Conservation (phyloP, 768 basidiomycete species). For the Hericium erinaceus region DNA sequence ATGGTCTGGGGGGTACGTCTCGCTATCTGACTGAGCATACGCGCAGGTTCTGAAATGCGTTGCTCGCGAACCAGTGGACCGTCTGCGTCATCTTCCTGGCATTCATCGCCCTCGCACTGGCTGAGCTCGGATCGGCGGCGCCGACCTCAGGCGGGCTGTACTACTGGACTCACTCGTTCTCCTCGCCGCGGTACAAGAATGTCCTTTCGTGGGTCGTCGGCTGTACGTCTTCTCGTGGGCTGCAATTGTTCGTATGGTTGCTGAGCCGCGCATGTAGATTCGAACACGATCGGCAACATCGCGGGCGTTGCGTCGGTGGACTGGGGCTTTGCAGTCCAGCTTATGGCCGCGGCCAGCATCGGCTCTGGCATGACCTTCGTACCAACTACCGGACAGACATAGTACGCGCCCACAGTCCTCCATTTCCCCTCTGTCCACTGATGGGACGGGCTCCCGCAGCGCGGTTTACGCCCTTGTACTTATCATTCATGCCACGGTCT, state of each 20-base stretch:
- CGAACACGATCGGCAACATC: conserved; percentile 29
- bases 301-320: conserved; percentile 28
- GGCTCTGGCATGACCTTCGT: conserved; percentile 25
- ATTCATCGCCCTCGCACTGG: conserved; percentile 26
- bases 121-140: conserved; percentile 25
- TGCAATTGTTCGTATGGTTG: background rate
- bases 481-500: conserved; percentile 43
- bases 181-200: conserved; percentile 23
- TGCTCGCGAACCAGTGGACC: conserved; percentile 20
- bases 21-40: background rate
- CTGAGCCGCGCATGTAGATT: conserved; percentile 12
- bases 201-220: conserved; percentile 32
- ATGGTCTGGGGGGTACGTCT: conserved; percentile 25
- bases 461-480: conserved; percentile 51
- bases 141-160: conserved; percentile 29
- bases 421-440: too few relatives aligned
- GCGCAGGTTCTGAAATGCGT: background rate
- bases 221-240: conserved; percentile 17
- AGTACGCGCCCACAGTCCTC: conserved; percentile 20
- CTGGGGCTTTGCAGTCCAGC: conserved; percentile 57
- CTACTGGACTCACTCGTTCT: conserved; percentile 28
- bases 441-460: conserved; percentile 21
- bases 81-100: conserved; percentile 24
- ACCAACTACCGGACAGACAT: conserved; percentile 29
- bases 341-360: conserved; percentile 55